Evolutionary conservation across 169 alveolate genomes (phyloP).

Genomic region (Plasmodium inui): DNA sequence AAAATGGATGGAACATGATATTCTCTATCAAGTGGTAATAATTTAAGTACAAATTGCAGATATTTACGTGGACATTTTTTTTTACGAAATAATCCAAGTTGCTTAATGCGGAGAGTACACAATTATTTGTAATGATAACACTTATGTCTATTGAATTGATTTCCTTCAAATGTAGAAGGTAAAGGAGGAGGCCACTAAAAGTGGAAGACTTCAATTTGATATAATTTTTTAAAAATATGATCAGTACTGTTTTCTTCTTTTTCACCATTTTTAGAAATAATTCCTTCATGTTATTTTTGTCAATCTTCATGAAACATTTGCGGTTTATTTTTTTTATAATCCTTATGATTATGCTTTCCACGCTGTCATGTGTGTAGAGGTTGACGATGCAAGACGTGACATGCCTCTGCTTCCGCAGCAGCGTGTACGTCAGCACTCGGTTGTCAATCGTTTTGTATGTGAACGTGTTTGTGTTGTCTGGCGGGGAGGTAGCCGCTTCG

Average conservation of each 20-base stretch:
- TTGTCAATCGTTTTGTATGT: neutral
- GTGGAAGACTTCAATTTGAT: conserved; percentile 39
- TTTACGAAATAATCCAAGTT: conserved; percentile 40
- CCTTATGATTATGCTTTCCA: conserved; percentile 45
- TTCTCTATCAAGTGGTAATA: conserved; percentile 41
- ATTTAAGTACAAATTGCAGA: conserved; percentile 39
- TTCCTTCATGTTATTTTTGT: conserved; percentile 24
- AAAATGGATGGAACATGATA: conserved; percentile 38
- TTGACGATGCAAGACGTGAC: conserved; percentile 24
- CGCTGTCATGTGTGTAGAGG: conserved; percentile 33
- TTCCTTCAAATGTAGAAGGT: conserved; percentile 53
- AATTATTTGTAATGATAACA: conserved; percentile 52
- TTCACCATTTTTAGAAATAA: conserved; percentile 14
- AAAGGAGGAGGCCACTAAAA: conserved; percentile 38
- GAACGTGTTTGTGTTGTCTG: neutral
- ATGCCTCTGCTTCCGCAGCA: neutral
- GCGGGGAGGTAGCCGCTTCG: neutral
- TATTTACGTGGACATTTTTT: conserved; percentile 50
- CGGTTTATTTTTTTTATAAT: conserved; percentile 35
- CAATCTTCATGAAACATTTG: conserved; percentile 11
- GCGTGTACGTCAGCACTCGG: neutral
- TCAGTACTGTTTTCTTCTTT: conserved; percentile 11
- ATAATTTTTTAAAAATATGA: conserved; percentile 58
- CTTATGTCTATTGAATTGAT: conserved; percentile 37
- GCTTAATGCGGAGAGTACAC: conserved; percentile 28